These are phyloP conservation scores for Aspergillus spinulosporus DNA, from an alignment of 2,329 filamentous ascomycete species.

Conservation along the genomic window DNA sequence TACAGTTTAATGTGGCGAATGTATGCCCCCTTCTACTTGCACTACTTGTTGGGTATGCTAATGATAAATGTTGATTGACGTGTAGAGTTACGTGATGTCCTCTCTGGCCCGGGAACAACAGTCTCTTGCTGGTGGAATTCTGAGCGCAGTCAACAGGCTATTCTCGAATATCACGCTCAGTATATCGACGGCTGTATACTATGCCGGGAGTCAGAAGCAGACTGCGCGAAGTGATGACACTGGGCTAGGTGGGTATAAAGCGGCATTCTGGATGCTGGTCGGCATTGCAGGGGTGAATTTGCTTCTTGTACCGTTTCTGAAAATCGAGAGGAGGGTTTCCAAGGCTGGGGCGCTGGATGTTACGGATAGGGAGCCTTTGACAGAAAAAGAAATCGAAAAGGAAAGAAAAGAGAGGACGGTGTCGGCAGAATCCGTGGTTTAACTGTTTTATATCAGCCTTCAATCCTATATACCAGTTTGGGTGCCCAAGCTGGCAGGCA, in stretches of 20 bases:
- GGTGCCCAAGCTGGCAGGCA: too few species aligned
- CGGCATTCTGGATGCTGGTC: slow-evolving; percentile 9
- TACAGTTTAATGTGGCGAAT: slow-evolving; percentile 70
- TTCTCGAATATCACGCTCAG: slow-evolving; percentile 3
- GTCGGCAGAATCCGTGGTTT: too few species aligned
- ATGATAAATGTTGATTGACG: not conserved
- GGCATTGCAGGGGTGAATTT: slow-evolving; percentile 2
- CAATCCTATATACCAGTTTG: too few species aligned
- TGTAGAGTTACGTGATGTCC: slow-evolving; percentile 60
- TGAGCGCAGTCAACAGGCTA: slow-evolving; percentile 65
- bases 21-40: slow-evolving; percentile 44
- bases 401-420: too few species aligned
- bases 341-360: too few species aligned
- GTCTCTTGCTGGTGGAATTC: slow-evolving; percentile 66
- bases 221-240: not conserved
- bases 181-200: slow-evolving; percentile 8
- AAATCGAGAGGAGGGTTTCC: not conserved
- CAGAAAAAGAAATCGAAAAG: not conserved
- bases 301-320: slow-evolving; percentile 5
- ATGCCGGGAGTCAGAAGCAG: not conserved
- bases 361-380: not conserved
- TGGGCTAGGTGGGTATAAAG: slow-evolving; percentile 2
- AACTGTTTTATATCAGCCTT: too few species aligned
- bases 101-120: slow-evolving; percentile 64
- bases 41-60: not conserved